Conservation (phyloP, 2,329 filamentous ascomycete genomes). For the Pseudogymnoascus sp. region DNA sequence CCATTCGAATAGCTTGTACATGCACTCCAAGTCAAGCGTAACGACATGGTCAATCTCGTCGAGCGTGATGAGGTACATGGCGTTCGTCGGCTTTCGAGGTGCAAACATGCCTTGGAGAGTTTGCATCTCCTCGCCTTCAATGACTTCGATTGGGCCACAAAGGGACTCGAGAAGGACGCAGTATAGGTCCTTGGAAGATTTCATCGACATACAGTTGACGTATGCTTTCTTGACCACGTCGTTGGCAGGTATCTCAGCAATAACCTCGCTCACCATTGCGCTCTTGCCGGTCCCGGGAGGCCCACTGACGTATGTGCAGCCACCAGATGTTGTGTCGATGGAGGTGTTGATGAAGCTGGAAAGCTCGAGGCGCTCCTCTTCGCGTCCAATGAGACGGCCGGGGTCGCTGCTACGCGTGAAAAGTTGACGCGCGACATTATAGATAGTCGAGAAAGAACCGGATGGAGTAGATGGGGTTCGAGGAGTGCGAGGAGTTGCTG, state of each 20-base stretch:
- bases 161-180: constrained; percentile 67
- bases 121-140: constrained; percentile 60
- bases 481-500: constrained; percentile 71
- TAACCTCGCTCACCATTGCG: constrained; percentile 79
- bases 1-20: constrained; percentile 97
- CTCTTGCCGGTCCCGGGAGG: constrained; percentile 96
- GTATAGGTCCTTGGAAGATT: constrained; percentile 79
- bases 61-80: constrained; percentile 72
- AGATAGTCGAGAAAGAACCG: constrained; percentile 62
- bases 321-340: constrained; percentile 53
- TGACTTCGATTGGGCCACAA: constrained; percentile 50
- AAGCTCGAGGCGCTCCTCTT: constrained; percentile 55
- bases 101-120: constrained; percentile 66
- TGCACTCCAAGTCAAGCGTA: constrained; percentile 76
- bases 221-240: constrained; percentile 60
- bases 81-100: constrained; percentile 46
- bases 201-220: constrained; percentile 96
- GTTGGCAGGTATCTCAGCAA: constrained; percentile 47
- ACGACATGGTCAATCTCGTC: constrained; percentile 95
- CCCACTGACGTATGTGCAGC: constrained; percentile 90
- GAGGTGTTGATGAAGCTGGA: constrained; percentile 60
- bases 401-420: constrained; percentile 57
- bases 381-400: constrained; percentile 28
- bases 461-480: constrained; percentile 66
- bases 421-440: constrained; percentile 77